These are phyloP conservation scores for Clonostachys solani DNA, from an alignment of 2,329 filamentous ascomycete species.

Conservation along the genomic window DNA sequence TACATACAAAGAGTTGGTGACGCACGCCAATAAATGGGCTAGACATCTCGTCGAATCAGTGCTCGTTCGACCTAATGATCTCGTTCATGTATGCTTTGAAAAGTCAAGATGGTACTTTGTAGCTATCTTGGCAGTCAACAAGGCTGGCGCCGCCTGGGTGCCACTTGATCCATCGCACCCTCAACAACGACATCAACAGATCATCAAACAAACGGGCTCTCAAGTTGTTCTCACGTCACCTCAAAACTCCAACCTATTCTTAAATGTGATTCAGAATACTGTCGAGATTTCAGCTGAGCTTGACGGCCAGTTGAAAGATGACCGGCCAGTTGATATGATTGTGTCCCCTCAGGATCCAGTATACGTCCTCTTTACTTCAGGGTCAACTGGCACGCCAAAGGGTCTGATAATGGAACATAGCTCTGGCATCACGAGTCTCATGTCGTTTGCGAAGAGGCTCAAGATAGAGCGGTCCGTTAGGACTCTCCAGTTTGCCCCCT, in stretches of 20 bases:
- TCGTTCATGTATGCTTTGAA: conserved; percentile 19
- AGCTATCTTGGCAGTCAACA: conserved; percentile 8
- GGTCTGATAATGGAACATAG: conserved; percentile 8
- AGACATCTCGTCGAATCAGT: not conserved
- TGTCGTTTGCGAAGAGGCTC: conserved; percentile 4
- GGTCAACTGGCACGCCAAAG: conserved; percentile 7
- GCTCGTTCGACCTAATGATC: conserved; percentile 2
- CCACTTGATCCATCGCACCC: conserved; percentile 9
- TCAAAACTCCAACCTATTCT: conserved; percentile 10
- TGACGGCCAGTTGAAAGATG: not conserved
- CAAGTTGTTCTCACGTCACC: conserved; percentile 4
- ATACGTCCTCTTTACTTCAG: conserved; percentile 8
- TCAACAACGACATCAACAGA: conserved; percentile 5
- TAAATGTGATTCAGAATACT: conserved; percentile 4
- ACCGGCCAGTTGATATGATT: not conserved
- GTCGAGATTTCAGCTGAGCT: conserved; percentile 3
- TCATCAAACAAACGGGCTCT: conserved; percentile 6
- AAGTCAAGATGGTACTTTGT: conserved; percentile 16
- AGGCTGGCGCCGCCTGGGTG: conserved; percentile 10
- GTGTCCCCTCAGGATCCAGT: conserved; percentile 9
- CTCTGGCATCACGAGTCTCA: conserved; percentile 4
- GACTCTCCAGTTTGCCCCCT: conserved; percentile 1
- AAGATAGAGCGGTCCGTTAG: conserved; percentile 1
- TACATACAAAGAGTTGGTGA: conserved; percentile 1
- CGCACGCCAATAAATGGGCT: not conserved